Conservation (phyloP, 2,329 filamentous ascomycete species). For the Sporothrix pallida region DNA sequence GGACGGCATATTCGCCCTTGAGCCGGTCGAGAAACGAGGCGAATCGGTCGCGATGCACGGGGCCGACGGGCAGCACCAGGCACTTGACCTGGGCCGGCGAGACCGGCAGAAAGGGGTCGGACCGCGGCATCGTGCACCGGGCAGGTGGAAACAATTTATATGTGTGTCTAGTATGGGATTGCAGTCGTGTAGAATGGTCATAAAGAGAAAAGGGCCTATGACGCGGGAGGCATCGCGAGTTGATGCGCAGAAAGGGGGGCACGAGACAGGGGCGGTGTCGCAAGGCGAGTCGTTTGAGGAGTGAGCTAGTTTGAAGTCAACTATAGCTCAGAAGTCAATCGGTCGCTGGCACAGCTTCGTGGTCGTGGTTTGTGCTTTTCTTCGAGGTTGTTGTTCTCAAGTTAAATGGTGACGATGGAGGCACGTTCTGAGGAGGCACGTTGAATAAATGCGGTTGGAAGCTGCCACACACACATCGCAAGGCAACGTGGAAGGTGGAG, state of each 20-base stretch:
- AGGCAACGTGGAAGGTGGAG: constrained; percentile 27
- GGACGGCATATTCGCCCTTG: constrained; percentile 78
- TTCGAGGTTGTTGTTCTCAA: neutral
- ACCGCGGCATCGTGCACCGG: constrained; percentile 41
- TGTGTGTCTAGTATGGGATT: neutral
- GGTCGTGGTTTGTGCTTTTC: neutral
- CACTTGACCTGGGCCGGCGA: constrained; percentile 90
- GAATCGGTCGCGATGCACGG: constrained; percentile 83
- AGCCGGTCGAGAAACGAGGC: constrained; percentile 77
- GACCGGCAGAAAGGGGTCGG: constrained; percentile 88
- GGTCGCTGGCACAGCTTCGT: too few species aligned
- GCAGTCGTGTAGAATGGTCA: neutral
- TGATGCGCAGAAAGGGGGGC: constrained; percentile 7
- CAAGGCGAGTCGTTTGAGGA: neutral
- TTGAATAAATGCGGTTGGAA: constrained; percentile 6
- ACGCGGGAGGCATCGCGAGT: constrained; percentile 32
- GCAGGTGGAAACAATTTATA: too few species aligned
- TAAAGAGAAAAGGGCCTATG: neutral
- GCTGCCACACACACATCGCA: constrained; percentile 27
- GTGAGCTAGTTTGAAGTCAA: neutral
- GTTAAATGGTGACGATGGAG: constrained; percentile 25
- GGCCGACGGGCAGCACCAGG: constrained; percentile 83
- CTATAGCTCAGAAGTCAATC: neutral
- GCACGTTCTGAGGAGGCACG: neutral
- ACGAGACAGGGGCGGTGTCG: constrained; percentile 5